Base-by-base conservation (phyloP, 768 basidiomycete species). In the Candolleomyces eurysporus region DNA sequence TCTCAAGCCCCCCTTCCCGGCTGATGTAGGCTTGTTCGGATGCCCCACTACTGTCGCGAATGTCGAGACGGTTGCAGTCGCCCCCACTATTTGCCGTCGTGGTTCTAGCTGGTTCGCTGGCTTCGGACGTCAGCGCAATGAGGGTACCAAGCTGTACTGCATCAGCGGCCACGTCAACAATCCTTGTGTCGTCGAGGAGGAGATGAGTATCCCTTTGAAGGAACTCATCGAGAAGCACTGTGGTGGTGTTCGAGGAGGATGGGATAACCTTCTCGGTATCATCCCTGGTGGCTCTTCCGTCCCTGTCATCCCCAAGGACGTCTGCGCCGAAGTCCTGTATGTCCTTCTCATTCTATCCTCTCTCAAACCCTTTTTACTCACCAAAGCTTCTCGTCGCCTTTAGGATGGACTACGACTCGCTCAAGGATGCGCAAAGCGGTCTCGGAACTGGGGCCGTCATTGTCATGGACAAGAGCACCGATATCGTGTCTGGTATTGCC, bases 381-480 rank as follows among this genome's bases (percentile, higher is more conserved):
- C 22, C 0, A 53, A 57, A 40, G 4, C 26, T 4, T 26, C 26
- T 26, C 26, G 26, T 4, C 26, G 4, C 36, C 42, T 59, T 1
- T 60, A 93, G 92, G 61, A 98, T 99, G 96, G 96, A 98, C 78
- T 99, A 89, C 70, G 96, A 99, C 76, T 98, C 96, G 6, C 82
- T 98, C 63, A 96, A 96, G 74, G 96, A 98, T 70, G 90, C 91
- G 1, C 92, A 94, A 68, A 91, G 93, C n/a, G 96, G 96, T 74
- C 86, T 99, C 62, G 96, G 96, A 19, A 99, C 96, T 0, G 96
- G 96, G 60, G 96, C 96, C 16, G 95, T 99, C 62, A 98, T 99
- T 64, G 96, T 99, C 67, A 97, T 98, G 96, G 89, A 99, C 81
- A 94, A 98, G 80, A 89, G 88, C 70, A 97, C 96, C 31, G 96